Conservation (phyloP, 306 rosid genomes). For the Canavalia gladiata region DNA sequence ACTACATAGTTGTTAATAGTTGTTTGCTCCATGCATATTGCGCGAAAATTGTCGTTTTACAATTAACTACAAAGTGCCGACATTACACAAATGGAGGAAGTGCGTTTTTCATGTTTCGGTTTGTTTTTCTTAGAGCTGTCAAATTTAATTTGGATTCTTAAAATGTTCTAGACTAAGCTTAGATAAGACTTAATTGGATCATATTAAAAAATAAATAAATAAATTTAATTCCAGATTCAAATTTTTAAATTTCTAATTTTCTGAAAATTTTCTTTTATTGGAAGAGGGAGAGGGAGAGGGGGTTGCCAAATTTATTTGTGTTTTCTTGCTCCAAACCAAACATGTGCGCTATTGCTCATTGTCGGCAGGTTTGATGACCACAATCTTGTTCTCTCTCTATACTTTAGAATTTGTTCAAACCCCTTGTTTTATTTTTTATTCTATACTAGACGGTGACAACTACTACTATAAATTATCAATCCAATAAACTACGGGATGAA, state of each 20-base stretch:
- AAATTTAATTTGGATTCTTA: too few species aligned
- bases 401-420: conserved; percentile 40
- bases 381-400: conserved; percentile 33
- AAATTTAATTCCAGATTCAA: too few species aligned
- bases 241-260: too few species aligned
- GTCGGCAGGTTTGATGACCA: conserved; percentile 50
- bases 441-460: conserved; percentile 41
- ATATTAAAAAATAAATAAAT: too few species aligned
- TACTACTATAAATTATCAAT: not conserved
- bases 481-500: conserved; percentile 25
- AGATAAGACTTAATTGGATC: too few species aligned
- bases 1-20: conserved; percentile 4
- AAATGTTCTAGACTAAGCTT: too few species aligned
- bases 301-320: not conserved
- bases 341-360: conserved; percentile 50
- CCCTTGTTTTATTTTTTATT: conserved; percentile 35
- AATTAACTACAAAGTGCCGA: conserved; percentile 25
- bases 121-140: not conserved
- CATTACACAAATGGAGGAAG: conserved; percentile 14
- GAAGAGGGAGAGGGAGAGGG: too few species aligned
- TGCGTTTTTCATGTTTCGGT: not conserved
- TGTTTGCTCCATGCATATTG: conserved; percentile 14
- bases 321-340: conserved; percentile 24
- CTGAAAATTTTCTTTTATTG: too few species aligned
- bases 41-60: conserved; percentile 29